phyloP scores from a whole-genome alignment of 208 protist genomes.

The Acanthamoeba triangularis region DNA sequence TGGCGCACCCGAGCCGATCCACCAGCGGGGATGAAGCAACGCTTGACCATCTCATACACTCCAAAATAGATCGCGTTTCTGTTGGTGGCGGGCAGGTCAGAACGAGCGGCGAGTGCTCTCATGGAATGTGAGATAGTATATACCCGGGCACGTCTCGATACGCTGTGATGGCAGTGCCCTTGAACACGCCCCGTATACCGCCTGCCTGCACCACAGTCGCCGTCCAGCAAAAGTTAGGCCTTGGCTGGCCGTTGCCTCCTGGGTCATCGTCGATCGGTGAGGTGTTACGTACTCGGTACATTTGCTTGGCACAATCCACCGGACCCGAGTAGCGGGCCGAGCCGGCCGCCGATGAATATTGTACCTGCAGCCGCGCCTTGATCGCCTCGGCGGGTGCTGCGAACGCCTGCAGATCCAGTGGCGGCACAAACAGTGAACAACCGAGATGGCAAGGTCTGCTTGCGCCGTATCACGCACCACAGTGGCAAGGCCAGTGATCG shows the following conservation, averaged over 20 bases:
- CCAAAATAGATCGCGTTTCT: constrained; percentile 47
- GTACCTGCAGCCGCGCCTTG: constrained; percentile 64
- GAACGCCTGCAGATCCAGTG: not conserved
- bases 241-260: not conserved
- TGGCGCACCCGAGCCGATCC: constrained; percentile 9
- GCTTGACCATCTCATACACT: constrained; percentile 41
- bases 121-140: not conserved
- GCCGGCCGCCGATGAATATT: constrained; percentile 4
- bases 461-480: not conserved
- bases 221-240: not conserved
- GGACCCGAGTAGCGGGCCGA: not conserved
- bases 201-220: not conserved
- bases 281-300: not conserved
- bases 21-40: constrained; percentile 26
- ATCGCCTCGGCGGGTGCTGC: constrained; percentile 39
- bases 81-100: not conserved
- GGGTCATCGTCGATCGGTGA: not conserved
- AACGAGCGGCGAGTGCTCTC: not conserved
- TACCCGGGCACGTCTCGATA: constrained; percentile 42
- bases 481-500: constrained; percentile 30
- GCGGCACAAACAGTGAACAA: not conserved
- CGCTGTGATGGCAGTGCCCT: not conserved
- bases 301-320: constrained; percentile 39
- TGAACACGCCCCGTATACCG: constrained; percentile 1
- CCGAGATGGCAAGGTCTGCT: not conserved